Percentiles rank a stretch among this genome's conserved stretches.
These are phyloP conservation scores for Tricladium varicosporioides DNA, from an alignment of 2,329 filamentous ascomycete species.

Conservation along the genomic window DNA sequence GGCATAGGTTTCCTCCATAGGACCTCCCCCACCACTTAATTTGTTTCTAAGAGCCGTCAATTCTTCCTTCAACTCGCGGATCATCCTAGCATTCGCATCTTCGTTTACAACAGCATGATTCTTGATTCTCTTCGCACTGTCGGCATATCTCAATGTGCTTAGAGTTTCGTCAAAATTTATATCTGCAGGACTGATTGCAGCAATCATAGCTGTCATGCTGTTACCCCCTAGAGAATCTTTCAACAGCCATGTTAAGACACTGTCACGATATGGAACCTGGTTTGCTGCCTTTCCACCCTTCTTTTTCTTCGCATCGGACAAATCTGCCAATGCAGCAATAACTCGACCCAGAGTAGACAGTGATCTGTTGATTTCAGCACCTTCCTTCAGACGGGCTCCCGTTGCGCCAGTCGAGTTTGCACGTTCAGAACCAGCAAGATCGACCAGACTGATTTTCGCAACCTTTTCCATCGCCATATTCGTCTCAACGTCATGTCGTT, in stretches of 20 bases:
- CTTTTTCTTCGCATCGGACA: conserved; percentile 81
- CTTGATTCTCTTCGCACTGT: conserved; percentile 98
- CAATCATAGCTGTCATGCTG: conserved; percentile 99
- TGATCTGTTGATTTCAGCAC: conserved; percentile 97
- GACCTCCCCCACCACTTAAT: conserved; percentile 57
- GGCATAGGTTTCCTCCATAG: conserved; percentile 81
- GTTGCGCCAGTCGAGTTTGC: conserved; percentile 97
- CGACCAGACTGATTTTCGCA: conserved; percentile 95
- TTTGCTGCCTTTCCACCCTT: conserved; percentile 65
- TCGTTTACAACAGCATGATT: conserved; percentile 99
- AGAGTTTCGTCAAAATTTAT: conserved; percentile 99
- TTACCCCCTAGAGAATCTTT: conserved; percentile 98
- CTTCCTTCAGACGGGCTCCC: conserved; percentile 91
- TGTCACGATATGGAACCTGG: conserved; percentile 95
- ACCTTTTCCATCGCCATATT: conserved; percentile 98
- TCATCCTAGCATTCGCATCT: conserved; percentile 98
- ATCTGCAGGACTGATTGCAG: conserved; percentile 94
- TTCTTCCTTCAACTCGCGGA: conserved; percentile 95
- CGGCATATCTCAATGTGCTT: conserved; percentile 91
- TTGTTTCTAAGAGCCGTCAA: conserved; percentile 83
- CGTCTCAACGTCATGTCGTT: conserved; percentile 84
- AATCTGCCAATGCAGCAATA: conserved; percentile 90
- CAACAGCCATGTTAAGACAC: conserved; percentile 90
- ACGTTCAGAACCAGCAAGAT: conserved; percentile 95
- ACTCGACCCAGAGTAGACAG: conserved; percentile 95